Percentiles rank a stretch among this genome's conserved stretches.
Conservation (phyloP, 352 stramenopile species). For the Pythium plurisporium region DNA sequence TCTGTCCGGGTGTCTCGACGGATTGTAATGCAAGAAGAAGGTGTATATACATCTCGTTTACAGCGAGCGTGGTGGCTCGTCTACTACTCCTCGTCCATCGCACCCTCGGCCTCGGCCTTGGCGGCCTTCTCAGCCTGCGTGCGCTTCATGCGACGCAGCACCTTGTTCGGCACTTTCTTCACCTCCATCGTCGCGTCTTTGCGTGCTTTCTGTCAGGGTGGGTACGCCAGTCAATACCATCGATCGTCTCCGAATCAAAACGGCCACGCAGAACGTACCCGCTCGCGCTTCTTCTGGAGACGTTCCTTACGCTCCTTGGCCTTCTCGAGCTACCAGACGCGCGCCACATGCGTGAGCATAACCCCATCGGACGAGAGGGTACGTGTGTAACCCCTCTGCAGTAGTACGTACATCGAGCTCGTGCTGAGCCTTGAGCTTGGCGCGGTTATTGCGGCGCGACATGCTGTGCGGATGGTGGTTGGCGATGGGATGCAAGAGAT, state of each 20-base stretch:
- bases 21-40: no score
- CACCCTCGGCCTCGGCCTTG: constrained; percentile 6
- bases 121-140: constrained; percentile 25
- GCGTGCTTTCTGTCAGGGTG: constrained; percentile 26
- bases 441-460: constrained; percentile 34
- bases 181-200: constrained; percentile 27
- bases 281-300: constrained; percentile 33
- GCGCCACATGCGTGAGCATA: no score
- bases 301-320: constrained; percentile 35
- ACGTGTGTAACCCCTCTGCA: not conserved
- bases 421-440: constrained; percentile 31
- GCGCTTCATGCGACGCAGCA: constrained; percentile 33
- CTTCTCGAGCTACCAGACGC: constrained; percentile 9
- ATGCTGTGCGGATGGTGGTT: constrained; percentile 9
- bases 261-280: constrained; percentile 10
- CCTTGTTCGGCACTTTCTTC: constrained; percentile 43
- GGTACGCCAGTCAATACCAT: no score
- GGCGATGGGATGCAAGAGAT: not conserved
- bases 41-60: no score
- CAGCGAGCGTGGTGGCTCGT: not conserved
- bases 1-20: constrained; percentile 64
- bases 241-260: not conserved
- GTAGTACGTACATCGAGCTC: constrained; percentile 27
- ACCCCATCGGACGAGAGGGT: no score
- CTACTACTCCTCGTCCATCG: constrained; percentile 21